A percentile compares a stretch with the other conserved stretches of the same genome.
Evolutionary conservation across 106 monocot genomes (phyloP).

Genomic region (Triglochin maritima): DNA sequence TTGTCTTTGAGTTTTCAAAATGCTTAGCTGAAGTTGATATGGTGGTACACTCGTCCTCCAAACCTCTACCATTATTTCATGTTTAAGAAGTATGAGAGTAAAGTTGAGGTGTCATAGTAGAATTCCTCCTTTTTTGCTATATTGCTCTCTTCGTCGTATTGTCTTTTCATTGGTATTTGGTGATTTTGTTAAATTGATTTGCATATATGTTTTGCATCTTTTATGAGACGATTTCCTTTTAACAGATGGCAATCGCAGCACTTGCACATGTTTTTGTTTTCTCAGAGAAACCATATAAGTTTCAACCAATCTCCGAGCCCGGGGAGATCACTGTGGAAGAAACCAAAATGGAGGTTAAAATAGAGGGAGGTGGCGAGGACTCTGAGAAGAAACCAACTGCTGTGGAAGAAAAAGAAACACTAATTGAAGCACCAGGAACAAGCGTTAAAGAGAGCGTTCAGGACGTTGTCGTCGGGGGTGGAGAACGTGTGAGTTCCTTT

Average conservation of each 20-base stretch:
- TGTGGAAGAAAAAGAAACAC: conserved; percentile 42
- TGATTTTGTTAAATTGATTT: neutral
- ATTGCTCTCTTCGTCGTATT: neutral
- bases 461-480: conserved; percentile 72
- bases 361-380: conserved; percentile 9
- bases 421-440: conserved; percentile 62
- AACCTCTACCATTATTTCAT: too few relatives aligned
- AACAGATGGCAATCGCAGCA: conserved; percentile 86
- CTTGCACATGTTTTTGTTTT: conserved; percentile 66
- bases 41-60: too few relatives aligned
- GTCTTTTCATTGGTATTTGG: neutral
- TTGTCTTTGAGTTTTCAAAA: too few relatives aligned
- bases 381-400: conserved; percentile 16
- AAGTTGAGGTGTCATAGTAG: too few relatives aligned
- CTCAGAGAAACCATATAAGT: conserved; percentile 40
- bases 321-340: conserved; percentile 32
- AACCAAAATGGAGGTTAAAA: conserved; percentile 26
- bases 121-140: too few relatives aligned
- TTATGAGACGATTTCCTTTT: conserved; percentile 3
- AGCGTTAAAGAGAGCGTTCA: conserved; percentile 72
- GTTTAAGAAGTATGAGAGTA: too few relatives aligned
- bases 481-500: conserved; percentile 49
- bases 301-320: conserved; percentile 22
- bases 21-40: too few relatives aligned
- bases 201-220: neutral